Percentiles rank a stretch among this genome's conserved stretches.
Conservation (phyloP, 2,329 filamentous ascomycete species). For the Monilinia laxa region DNA sequence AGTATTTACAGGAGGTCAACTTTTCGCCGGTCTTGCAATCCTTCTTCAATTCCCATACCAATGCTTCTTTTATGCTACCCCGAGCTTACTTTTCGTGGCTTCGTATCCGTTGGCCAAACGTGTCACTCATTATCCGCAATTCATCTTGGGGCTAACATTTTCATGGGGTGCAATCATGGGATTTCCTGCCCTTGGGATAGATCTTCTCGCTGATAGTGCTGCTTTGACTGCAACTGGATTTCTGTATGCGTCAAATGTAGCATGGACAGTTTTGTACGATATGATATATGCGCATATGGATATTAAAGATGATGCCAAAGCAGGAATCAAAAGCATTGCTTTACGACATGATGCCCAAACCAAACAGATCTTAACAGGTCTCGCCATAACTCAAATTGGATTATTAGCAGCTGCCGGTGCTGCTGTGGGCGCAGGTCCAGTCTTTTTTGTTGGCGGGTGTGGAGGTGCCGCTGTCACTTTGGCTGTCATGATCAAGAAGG, state of each 20-base stretch:
- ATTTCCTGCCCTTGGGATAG: slow-evolving; percentile 78
- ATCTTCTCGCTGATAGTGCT: slow-evolving; percentile 62
- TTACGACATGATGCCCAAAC: slow-evolving; percentile 75
- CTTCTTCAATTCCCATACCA: slow-evolving; percentile 72
- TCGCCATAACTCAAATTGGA: slow-evolving; percentile 67
- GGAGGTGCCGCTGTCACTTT: slow-evolving; percentile 62
- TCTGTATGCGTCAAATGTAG: slow-evolving; percentile 75
- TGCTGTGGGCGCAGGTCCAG: slow-evolving; percentile 65
- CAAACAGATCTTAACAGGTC: slow-evolving; percentile 69
- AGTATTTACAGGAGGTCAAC: slow-evolving; percentile 71
- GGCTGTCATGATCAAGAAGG: slow-evolving; percentile 65
- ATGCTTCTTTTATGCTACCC: slow-evolving; percentile 76
- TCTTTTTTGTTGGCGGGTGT: slow-evolving; percentile 66
- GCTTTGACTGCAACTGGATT: slow-evolving; percentile 65
- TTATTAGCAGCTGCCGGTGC: slow-evolving; percentile 69
- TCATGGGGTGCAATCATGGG: slow-evolving; percentile 89
- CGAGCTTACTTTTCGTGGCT: slow-evolving; percentile 70
- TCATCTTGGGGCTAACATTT: slow-evolving; percentile 79
- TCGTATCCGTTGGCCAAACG: slow-evolving; percentile 82
- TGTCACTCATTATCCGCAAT: slow-evolving; percentile 83
- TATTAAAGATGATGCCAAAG: slow-evolving; percentile 79
- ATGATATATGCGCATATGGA: slow-evolving; percentile 96
- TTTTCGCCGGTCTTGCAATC: slow-evolving; percentile 70
- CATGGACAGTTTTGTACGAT: slow-evolving; percentile 87
- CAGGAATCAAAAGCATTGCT: slow-evolving; percentile 85